A percentile compares a stretch with the other conserved stretches of the same genome.
These are phyloP conservation scores for Ceratobasidium theobromae DNA, from an alignment of 1,284 basidiomycete species.

Conservation along the genomic window DNA sequence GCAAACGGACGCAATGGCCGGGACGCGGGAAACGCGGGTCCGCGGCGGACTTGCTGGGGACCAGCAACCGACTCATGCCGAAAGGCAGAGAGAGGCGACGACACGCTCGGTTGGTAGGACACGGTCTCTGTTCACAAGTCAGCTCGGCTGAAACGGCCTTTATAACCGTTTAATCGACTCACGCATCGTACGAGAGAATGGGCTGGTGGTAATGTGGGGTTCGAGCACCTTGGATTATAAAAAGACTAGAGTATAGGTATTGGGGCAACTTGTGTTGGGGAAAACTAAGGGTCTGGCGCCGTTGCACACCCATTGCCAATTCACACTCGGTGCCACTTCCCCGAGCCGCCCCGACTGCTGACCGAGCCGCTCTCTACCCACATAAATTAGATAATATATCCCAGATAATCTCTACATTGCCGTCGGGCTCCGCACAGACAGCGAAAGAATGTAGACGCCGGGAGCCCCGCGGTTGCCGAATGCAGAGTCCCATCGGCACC, in stretches of 20 bases:
- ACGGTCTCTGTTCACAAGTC: conserved; percentile 11
- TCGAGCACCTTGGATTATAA: neutral
- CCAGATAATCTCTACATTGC: no score
- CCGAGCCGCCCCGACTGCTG: no score
- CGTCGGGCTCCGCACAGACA: no score
- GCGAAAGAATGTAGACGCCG: no score
- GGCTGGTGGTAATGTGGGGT: neutral
- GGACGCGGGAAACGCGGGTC: conserved; percentile 61
- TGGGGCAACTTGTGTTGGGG: conserved; percentile 22
- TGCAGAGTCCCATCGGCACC: no score
- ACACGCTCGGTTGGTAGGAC: conserved; percentile 16
- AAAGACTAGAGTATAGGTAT: neutral
- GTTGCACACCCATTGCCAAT: neutral
- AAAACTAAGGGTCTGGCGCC: conserved; percentile 13
- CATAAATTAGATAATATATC: no score
- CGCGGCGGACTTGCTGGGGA: conserved; percentile 45
- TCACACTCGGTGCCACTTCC: conserved; percentile 10
- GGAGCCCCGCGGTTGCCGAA: no score
- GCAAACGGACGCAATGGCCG: conserved; percentile 74
- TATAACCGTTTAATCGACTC: neutral
- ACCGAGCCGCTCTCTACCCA: no score
- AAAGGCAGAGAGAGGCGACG: conserved; percentile 28
- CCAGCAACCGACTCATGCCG: neutral
- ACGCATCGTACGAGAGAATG: conserved; percentile 29
- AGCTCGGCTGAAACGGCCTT: conserved; percentile 11